Conservation (phyloP, 2,329 filamentous ascomycete species). For the Fusarium subglutinans region DNA sequence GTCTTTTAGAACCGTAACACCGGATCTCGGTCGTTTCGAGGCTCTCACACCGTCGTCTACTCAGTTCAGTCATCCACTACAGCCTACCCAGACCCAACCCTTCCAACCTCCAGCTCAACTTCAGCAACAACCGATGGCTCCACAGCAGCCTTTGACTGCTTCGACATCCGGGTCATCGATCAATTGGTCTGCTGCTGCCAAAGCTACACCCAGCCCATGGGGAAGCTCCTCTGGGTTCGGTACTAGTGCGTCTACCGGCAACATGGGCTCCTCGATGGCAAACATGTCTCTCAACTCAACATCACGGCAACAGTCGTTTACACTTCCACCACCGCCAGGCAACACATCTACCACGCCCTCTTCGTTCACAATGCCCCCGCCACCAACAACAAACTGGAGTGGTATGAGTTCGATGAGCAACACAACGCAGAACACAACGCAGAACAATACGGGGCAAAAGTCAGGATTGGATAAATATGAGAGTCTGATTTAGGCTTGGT, state of each 20-base stretch:
- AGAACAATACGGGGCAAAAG: slow-evolving; percentile 48
- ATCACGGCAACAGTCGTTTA: slow-evolving; percentile 60
- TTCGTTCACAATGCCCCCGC: slow-evolving; percentile 59
- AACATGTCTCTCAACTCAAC: slow-evolving; percentile 59
- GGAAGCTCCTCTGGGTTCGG: slow-evolving; percentile 50
- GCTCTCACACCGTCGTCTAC: slow-evolving; percentile 67
- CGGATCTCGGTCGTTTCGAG: slow-evolving; percentile 65
- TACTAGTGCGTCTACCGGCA: slow-evolving; percentile 25
- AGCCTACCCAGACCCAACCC: slow-evolving; percentile 50
- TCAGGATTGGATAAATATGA: slow-evolving; percentile 74
- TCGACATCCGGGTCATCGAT: slow-evolving; percentile 51
- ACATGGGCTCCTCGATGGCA: slow-evolving; percentile 56
- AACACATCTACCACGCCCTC: slow-evolving; percentile 44
- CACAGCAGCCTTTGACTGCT: slow-evolving; percentile 23
- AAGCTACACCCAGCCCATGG: slow-evolving; percentile 61
- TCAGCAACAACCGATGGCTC: slow-evolving; percentile 33
- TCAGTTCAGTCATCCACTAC: slow-evolving; percentile 70
- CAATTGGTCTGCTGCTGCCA: slow-evolving; percentile 60
- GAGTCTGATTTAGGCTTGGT: slow-evolving; percentile 63
- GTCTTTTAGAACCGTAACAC: slow-evolving; percentile 65
- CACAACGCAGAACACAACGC: slow-evolving; percentile 6
- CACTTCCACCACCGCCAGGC: slow-evolving; percentile 64
- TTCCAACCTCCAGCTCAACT: slow-evolving; percentile 41
- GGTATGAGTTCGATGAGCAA: slow-evolving; percentile 16
- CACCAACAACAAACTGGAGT: slow-evolving; percentile 45